Base-by-base conservation (phyloP, 805 yeast genomes). In the Saturnispora ahearnii region DNA sequence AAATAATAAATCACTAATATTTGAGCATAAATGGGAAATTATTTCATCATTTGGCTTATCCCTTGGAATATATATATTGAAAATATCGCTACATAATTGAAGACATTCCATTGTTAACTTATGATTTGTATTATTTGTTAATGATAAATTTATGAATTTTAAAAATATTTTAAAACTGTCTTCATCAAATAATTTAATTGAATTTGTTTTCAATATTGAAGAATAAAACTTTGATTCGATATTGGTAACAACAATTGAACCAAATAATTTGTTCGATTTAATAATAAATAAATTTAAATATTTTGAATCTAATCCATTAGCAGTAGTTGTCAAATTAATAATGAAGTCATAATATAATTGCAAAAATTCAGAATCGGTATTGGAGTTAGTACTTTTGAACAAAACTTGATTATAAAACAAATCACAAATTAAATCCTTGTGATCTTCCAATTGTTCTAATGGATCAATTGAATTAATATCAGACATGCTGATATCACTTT, bases 401-500 rank as follows among this genome's bases (percentile, higher is more conserved):
- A 18, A 18, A 26, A 61, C 40, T 30, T 59, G 45, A n/a, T 50
- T 47, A 12, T 48, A 44, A 41, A 62, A 53, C 5, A 43, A 28
- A 4, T 55, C 55, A 44, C 64, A 62, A 9, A 64, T 46, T 13
- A 36, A n/a, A 1, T 45, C 40, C 5, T 49, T 24, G 12, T 54
- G 51, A 3, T 21, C 43, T 3, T 43, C 24, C 21, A 67, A 49
- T 4, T 50, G 41, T 2, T 51, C 53, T 12, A 53, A 49, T 6
- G 71, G 70, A 48, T 66, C 70, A 37, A 38, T 6, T 18, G 9
- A 13, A 34, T 57, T 63, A 15, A 59, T 3, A 34, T 57, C 63
- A 11, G 59, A 55, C 66, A 73, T 70, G 28, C 73, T 68, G 11
- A 69, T 68, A 56, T 72, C 76, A 3, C 78, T 71, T 12, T 58